Base-by-base conservation (phyloP, 2,329 filamentous ascomycete species). In the Xylariaceae sp. region DNA sequence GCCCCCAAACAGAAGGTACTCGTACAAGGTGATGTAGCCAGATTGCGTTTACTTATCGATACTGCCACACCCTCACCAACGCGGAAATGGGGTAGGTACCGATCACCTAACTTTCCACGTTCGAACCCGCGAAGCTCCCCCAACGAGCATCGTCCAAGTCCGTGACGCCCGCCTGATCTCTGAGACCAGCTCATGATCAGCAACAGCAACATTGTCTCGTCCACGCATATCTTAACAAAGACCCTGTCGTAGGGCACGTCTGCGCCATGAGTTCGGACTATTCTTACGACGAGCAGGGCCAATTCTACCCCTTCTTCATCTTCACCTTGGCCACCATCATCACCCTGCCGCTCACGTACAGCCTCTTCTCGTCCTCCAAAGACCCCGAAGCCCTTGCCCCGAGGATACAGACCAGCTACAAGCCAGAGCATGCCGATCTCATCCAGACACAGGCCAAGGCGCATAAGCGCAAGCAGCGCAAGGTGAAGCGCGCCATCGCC, bases 271-370 rank as follows among this genome's bases (percentile, higher is more conserved):
- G 88, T 73, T 90, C 89, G 71, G 93, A 97, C 77, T 99, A 99
- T 82, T 95, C 90, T 71, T 99, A 99, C 80, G 94, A 99, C 83
- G 90, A 96, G 74, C 86, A 94, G 85, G 92, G 92, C 70, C 90
- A 97, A 84, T 97, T 97, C 81, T 99, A 97, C 82, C 94, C 95
- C 68, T 96, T 96, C 84, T 99, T 99, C 81, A 88, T 97, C 77
- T 87, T 97, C 73, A 97, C 92, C 49, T 82, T 97, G 71, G 86
- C 88, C 64, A 87, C 88, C 71, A 85, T 99, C 67, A 83, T 97
- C 76, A 97, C 94, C 39, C 78, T 96, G 60, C 92, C 93, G 63
- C 82, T 96, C 71, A 96, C 93, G 70, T 96, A 95, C 77, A 89
- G 87, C 66, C 86, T 96, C 68, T 82, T 97, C 70, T 88, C 88